phyloP scores from a whole-genome alignment of 2,329 filamentous ascomycete genomes.

The Alternaria dauci region DNA sequence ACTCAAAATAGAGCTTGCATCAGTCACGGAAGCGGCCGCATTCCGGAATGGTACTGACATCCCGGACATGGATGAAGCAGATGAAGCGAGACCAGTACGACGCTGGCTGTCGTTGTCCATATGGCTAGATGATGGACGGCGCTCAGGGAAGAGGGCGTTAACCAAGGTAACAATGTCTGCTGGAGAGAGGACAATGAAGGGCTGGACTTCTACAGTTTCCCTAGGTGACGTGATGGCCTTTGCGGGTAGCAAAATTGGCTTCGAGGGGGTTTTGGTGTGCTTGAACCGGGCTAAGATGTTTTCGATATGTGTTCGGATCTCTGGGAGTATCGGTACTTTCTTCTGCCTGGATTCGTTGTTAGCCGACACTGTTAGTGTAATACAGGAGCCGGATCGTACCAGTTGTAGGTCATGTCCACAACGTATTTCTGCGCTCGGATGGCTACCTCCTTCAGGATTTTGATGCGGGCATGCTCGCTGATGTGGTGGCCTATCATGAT shows the following conservation, averaged over 20 bases:
- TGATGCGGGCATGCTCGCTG: slow-evolving; percentile 87
- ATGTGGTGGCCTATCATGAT: slow-evolving; percentile 89
- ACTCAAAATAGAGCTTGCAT: slow-evolving; percentile 75
- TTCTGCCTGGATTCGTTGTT: slow-evolving; percentile 58
- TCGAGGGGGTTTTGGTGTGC: slow-evolving; percentile 53
- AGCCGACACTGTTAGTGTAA: slow-evolving; percentile 27
- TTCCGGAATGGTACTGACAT: slow-evolving; percentile 61
- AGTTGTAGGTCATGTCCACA: slow-evolving; percentile 74
- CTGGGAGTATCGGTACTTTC: slow-evolving; percentile 67
- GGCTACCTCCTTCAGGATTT: slow-evolving; percentile 75
- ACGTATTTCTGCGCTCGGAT: slow-evolving; percentile 81
- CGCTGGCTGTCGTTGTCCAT: slow-evolving; percentile 57
- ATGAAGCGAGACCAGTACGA: slow-evolving; percentile 56
- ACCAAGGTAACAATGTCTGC: slow-evolving; percentile 81
- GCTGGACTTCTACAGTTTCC: slow-evolving; percentile 80
- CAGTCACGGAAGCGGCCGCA: slow-evolving; percentile 61
- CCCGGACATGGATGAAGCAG: slow-evolving; percentile 60
- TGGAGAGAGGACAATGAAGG: slow-evolving; percentile 80
- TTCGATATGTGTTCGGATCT: slow-evolving; percentile 74
- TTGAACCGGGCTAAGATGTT: slow-evolving; percentile 73
- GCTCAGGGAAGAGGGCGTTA: slow-evolving; percentile 83
- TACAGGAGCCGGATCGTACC: slow-evolving; percentile 60
- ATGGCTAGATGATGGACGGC: slow-evolving; percentile 67
- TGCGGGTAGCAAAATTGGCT: slow-evolving; percentile 71
- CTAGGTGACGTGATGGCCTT: slow-evolving; percentile 75